Base-by-base conservation (phyloP, 441 rosid genomes). In the Metrosideros polymorpha region DNA sequence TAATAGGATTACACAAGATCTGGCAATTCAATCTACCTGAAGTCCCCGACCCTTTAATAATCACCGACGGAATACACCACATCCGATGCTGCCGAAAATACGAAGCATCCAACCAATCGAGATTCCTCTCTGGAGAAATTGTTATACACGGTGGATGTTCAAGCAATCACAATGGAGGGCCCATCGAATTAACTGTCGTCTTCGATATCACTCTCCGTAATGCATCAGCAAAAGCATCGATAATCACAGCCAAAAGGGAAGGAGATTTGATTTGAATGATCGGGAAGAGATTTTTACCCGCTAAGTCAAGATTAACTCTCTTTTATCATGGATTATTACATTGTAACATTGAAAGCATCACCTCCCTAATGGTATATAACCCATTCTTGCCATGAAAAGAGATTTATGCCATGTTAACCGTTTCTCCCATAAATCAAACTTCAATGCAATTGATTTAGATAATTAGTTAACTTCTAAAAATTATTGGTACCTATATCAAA, bases 161-260 rank as follows among this genome's bases (percentile, higher is more conserved):
- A 51, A 14, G 53, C 6, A 49, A 14, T 51, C 53, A 6, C 75
- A 30, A 59, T 7, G 35, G 71, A 59, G 71, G 71, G 0, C 39
- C 39, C 3, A 7, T 59, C 9, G 39, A 63, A 32, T 63, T 63
- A 32, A 2, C 4, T 19, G 2, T 35, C 45, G 0, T 1, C 27
- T 35, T 4, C 5, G 0, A 35, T 66, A 35, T 10, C 7, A 9
- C 27, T 63, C 14, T 32, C 2, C 45, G 0, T 18, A 66, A 5
- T 4, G 9, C 27, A 5, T 19, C 1, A 2, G 27, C 25, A 35
- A 2, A 35, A 66, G 47, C 15, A 0, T 66, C 14, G 6, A 30
- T 17, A 61, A 61, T 30, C 42, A 10, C 7, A 1, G 4, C 12
- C 5, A 56, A 15, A 56, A 25, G 14, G 29, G 29, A 12, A 27